These are phyloP conservation scores for Thuja plicata DNA, from an alignment of 83 land plant species.

Conservation along the genomic window DNA sequence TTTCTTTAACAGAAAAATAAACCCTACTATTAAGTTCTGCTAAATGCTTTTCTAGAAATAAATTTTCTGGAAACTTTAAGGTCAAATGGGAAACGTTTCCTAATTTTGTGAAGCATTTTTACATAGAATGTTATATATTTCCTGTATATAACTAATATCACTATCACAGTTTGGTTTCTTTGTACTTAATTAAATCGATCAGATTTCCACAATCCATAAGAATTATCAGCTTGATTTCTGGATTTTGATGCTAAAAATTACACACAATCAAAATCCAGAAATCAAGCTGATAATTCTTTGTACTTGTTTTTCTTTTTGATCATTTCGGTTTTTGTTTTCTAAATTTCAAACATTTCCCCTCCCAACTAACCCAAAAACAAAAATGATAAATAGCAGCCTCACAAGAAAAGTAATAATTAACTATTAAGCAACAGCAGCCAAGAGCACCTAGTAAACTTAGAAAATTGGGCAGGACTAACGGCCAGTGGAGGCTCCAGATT, in stretches of 20 bases:
- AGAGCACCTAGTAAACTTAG: background rate
- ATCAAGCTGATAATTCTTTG: too few relatives aligned
- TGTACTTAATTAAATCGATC: too few relatives aligned
- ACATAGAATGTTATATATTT: background rate
- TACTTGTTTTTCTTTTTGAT: background rate
- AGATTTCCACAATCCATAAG: too few relatives aligned
- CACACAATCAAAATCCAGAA: too few relatives aligned
- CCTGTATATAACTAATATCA: background rate
- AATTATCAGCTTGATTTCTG: too few relatives aligned
- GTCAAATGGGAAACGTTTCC: background rate
- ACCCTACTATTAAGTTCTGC: background rate
- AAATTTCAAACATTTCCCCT: background rate
- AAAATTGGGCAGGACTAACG: background rate
- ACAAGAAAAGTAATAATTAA: background rate
- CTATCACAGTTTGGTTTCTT: background rate
- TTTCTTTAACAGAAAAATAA: background rate
- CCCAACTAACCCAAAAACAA: background rate
- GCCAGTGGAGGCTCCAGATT: background rate
- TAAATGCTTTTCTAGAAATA: background rate
- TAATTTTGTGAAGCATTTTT: background rate
- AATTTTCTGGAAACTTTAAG: background rate
- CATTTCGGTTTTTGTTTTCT: too few relatives aligned
- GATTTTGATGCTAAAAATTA: too few relatives aligned
- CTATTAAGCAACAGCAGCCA: background rate
- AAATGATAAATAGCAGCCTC: background rate